phyloP scores from a whole-genome alignment of 1,284 basidiomycete species.

The Cutaneotrichosporon sp. region DNA sequence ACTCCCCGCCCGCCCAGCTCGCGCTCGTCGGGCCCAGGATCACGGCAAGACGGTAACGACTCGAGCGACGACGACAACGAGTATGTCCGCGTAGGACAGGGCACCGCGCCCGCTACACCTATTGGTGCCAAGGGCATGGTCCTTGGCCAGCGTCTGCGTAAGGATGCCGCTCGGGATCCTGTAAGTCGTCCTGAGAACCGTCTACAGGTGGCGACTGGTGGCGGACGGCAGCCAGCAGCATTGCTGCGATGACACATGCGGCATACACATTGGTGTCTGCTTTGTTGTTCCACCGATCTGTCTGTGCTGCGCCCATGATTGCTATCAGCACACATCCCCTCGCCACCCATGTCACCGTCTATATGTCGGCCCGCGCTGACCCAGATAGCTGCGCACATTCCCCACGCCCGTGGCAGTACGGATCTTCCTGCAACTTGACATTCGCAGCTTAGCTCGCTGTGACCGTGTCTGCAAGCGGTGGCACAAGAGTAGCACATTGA shows the following conservation, averaged over 20 bases:
- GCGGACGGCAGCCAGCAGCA: neutral
- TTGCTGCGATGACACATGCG: too few relatives aligned
- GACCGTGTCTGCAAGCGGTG: conserved; percentile 76
- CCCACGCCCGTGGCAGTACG: conserved; percentile 73
- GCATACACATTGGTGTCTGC: neutral
- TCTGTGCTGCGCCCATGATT: too few relatives aligned
- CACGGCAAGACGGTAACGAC: conserved; percentile 18
- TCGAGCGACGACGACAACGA: conserved; percentile 51
- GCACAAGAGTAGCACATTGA: conserved; percentile 77
- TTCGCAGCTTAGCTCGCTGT: conserved; percentile 66
- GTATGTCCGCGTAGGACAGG: conserved; percentile 38
- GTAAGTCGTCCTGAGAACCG: conserved; percentile 23
- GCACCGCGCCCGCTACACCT: conserved; percentile 44
- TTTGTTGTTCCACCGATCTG: too few relatives aligned
- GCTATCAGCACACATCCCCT: neutral
- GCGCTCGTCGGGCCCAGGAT: conserved; percentile 22
- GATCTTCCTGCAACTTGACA: conserved; percentile 63
- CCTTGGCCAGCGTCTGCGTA: conserved; percentile 23
- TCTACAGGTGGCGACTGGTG: too few relatives aligned
- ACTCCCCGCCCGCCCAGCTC: conserved; percentile 33
- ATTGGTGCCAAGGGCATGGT: conserved; percentile 21
- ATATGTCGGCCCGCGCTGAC: too few relatives aligned
- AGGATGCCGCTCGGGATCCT: conserved; percentile 33
- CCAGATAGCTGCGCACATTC: conserved; percentile 55
- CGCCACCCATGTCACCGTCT: neutral